Conservation (phyloP, 352 stramenopile species). For the Aphanomyces euteiches region DNA sequence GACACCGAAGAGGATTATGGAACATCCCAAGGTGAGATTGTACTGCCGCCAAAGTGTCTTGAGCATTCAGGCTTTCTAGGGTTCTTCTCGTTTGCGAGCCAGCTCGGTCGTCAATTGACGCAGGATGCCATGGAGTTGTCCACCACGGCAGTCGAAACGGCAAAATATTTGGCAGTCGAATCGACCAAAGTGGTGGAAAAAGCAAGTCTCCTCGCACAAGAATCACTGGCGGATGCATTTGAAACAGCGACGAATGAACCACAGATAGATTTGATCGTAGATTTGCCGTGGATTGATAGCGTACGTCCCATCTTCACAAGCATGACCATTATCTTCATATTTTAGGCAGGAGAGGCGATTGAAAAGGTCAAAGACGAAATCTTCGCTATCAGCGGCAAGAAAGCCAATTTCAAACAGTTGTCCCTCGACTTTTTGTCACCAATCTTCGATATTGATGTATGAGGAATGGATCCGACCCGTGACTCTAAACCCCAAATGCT, state of each 20-base stretch:
- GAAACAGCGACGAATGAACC: conserved; percentile 5
- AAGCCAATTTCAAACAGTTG: conserved; percentile 13
- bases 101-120: conserved; percentile 24
- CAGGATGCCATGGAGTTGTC: conserved; percentile 30
- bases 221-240: conserved; percentile 4
- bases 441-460: conserved; percentile 30
- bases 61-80: conserved; percentile 3
- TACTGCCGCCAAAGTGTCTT: neutral
- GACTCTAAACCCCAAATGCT: neutral
- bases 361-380: conserved; percentile 21
- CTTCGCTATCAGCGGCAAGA: conserved; percentile 15
- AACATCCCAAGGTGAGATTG: conserved; percentile 16
- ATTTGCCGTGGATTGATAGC: conserved; percentile 24
- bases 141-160: conserved; percentile 22
- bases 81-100: conserved; percentile 29
- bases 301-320: neutral
- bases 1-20: conserved; percentile 11
- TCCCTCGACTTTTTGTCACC: neutral
- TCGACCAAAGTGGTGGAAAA: conserved; percentile 24
- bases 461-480: neutral
- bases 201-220: conserved; percentile 22
- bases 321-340: too few relatives aligned
- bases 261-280: neutral
- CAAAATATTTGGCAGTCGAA: conserved; percentile 25
- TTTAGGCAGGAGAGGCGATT: conserved; percentile 12